phyloP scores from a whole-genome alignment of 495 filamentous ascomycete genomes.

The Astrothelium macrocarpum region DNA sequence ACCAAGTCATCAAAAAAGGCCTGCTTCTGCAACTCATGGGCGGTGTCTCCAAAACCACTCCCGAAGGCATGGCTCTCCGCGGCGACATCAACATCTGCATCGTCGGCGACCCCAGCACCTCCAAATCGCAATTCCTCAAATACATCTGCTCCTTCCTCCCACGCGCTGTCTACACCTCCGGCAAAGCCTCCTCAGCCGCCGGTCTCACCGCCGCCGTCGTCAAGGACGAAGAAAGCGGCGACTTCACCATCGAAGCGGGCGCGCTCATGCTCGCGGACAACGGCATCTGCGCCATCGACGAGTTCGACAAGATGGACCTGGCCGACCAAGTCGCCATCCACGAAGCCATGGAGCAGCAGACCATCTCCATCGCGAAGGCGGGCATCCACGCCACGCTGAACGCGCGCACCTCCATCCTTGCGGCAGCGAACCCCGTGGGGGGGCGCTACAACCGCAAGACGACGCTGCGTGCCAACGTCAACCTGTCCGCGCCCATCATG shows the following conservation, averaged over 20 bases:
- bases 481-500: conserved; percentile 99
- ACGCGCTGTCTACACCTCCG: conserved; percentile 93
- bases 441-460: conserved; percentile 94
- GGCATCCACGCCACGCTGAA: conserved; percentile 98
- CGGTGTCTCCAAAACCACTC: conserved; percentile 80
- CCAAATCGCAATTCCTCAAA: conserved; percentile 97
- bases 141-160: conserved; percentile 94
- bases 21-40: conserved; percentile 87
- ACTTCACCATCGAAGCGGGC: conserved; percentile 97
- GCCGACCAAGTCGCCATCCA: conserved; percentile 97
- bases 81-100: conserved; percentile 99
- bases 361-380: conserved; percentile 97
- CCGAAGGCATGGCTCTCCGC: conserved; percentile 85
- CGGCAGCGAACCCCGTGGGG: conserved; percentile 91
- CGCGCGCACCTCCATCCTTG: conserved; percentile 87
- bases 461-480: conserved; percentile 87
- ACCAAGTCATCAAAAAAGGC: conserved; percentile 96
- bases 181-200: conserved; percentile 94
- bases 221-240: conserved; percentile 95
- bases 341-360: conserved; percentile 99
- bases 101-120: conserved; percentile 95
- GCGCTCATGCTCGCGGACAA: conserved; percentile 96
- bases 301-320: conserved; percentile 99
- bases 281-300: conserved; percentile 96
- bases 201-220: conserved; percentile 96